Conservation (phyloP, 371 early-diverging fungal species). For the Chytridium lagenaria region DNA sequence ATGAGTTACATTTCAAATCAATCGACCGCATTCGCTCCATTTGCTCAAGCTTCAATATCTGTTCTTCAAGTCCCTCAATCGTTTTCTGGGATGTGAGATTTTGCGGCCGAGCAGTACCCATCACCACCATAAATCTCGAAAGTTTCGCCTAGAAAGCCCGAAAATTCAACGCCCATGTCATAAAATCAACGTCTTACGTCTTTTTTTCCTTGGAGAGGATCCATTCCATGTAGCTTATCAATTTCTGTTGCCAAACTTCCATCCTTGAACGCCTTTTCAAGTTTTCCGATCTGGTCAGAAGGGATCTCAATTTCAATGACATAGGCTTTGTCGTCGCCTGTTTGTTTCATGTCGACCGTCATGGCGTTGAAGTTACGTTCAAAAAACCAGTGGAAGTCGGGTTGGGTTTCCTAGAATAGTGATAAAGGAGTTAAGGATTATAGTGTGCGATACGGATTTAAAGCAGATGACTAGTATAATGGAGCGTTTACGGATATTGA, state of each 20-base stretch:
- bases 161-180: too few species aligned
- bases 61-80: conserved; percentile 50
- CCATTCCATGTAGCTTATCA: conserved; percentile 58
- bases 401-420: conserved; percentile 49
- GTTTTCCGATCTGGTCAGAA: conserved; percentile 40
- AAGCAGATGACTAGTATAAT: neutral
- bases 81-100: conserved; percentile 43
- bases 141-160: conserved; percentile 43
- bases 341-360: conserved; percentile 39
- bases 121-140: conserved; percentile 43
- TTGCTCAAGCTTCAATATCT: conserved; percentile 50
- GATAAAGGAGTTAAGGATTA: too few species aligned
- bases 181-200: too few species aligned
- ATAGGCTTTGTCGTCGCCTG: conserved; percentile 52
- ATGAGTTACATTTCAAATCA: conserved; percentile 49
- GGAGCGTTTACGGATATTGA: too few species aligned
- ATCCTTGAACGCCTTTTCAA: conserved; percentile 55
- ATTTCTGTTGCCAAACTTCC: conserved; percentile 48
- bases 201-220: conserved; percentile 48
- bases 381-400: conserved; percentile 57
- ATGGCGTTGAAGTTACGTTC: conserved; percentile 50
- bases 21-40: conserved; percentile 53
- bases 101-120: conserved; percentile 49
- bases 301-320: conserved; percentile 52
- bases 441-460: neutral